Conservation (phyloP, 2,329 filamentous ascomycete species). For the Fusarium drepaniforme region DNA sequence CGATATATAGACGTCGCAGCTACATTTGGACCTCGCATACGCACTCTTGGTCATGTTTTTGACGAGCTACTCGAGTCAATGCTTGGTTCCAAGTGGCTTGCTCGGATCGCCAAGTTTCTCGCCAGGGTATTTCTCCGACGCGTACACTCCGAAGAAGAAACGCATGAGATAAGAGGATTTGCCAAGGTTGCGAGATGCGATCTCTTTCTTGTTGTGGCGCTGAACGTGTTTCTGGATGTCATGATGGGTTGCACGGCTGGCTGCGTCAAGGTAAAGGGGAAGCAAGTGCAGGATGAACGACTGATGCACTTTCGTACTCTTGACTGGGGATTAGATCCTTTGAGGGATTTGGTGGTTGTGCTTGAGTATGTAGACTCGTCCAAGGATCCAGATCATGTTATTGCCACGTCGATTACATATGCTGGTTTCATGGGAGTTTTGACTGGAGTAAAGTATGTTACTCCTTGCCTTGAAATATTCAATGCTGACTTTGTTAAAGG, state of each 20-base stretch:
- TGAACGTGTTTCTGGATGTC: conserved; percentile 71
- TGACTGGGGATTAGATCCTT: conserved; percentile 25
- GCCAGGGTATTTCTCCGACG: conserved; percentile 60
- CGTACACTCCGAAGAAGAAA: conserved; percentile 66
- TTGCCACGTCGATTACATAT: conserved; percentile 63
- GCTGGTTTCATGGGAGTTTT: conserved; percentile 64
- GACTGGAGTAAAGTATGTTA: conserved; percentile 58
- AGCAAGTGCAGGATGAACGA: conserved; percentile 15
- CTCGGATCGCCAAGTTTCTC: conserved; percentile 48
- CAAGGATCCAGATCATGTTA: conserved; percentile 48
- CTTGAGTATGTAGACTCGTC: conserved; percentile 25
- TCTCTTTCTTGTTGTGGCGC: conserved; percentile 67
- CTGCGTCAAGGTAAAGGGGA: conserved; percentile 43
- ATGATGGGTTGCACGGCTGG: conserved; percentile 74
- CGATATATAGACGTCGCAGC: conserved; percentile 21
- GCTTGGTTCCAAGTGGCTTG: conserved; percentile 23
- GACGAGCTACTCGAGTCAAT: conserved; percentile 26
- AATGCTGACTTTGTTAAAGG: background rate
- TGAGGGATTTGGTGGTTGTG: conserved; percentile 19
- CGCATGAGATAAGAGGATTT: conserved; percentile 68
- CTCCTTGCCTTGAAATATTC: too few species aligned
- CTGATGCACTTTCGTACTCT: conserved; percentile 65
- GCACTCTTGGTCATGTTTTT: conserved; percentile 22
- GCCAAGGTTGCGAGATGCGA: conserved; percentile 60
- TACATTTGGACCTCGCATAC: conserved; percentile 9